Base-by-base conservation (phyloP, 805 yeast genomes). In the Schwanniomyces polymorphus region DNA sequence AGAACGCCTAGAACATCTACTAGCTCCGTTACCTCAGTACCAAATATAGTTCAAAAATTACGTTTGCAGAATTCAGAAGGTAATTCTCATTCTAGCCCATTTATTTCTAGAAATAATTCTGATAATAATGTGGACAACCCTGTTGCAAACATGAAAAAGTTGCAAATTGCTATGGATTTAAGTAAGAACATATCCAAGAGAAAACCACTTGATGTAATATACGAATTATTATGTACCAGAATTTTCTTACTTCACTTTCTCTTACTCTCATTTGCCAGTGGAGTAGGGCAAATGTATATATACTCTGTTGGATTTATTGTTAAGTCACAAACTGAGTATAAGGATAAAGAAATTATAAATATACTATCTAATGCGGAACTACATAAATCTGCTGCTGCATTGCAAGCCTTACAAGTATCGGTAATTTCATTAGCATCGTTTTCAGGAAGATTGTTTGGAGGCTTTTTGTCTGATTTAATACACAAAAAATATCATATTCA, bases 251-350 rank as follows among this genome's bases (percentile, higher is more conserved):
- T 75, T 7, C 85, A 81, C 52, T 84, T 74, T 53, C 39, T 80
- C 6, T 71, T 82, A n/a, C 68, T 85, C 21, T 80, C 87, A 0
- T 61, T 79, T 5, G 64, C 80, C 38, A 79, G 84, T 58, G 85
- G 88, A 1, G 70, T 82, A 38, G 88, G 91, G 3, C 91, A 86
- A 60, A 78, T 81, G 63, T 87, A 86, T 58, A 86, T 87, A 25
- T 87, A 76, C 57, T 78, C 87, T 2, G 84, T 87, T 29, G 95
- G 95, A 0, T 86, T 82, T 56, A 75, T 87, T n/a, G 86, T 85
- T 8, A 61, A 66, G 3, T 76, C 78, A 2, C 78, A 72, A 48
- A 61, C 58, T 43, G 55, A 61, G 38, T 64, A 58, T 48, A 51
- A 39, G 14, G 33, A 49, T n/a, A 8, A 16, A 11, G 31, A 21